These are phyloP conservation scores for Hydnomerulius pinastri DNA, from an alignment of 768 basidiomycete species.

Conservation along the genomic window DNA sequence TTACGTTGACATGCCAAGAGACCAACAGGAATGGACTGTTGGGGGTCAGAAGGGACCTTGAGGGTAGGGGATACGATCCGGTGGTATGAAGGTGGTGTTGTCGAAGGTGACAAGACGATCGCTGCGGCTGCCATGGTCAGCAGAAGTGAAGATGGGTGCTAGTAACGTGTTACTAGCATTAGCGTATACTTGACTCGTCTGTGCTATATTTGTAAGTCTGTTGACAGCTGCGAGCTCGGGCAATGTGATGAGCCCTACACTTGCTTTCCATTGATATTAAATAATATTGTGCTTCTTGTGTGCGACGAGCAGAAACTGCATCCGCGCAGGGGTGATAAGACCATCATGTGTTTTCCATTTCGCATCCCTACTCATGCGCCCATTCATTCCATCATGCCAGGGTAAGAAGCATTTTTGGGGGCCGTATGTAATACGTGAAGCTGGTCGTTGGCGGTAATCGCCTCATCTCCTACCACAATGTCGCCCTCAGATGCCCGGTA, in stretches of 20 bases:
- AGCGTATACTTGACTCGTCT: too few relatives aligned
- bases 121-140: slow-evolving; percentile 37
- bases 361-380: too few relatives aligned
- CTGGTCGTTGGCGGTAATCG: neutral
- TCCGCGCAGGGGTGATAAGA: too few relatives aligned
- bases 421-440: too few relatives aligned
- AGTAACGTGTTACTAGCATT: neutral
- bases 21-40: slow-evolving; percentile 65
- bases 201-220: neutral
- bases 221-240: too few relatives aligned
- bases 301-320: too few relatives aligned
- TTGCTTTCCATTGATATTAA: too few relatives aligned
- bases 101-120: slow-evolving; percentile 42
- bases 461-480: neutral
- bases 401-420: neutral
- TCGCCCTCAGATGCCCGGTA: neutral
- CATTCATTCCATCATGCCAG: neutral
- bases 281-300: too few relatives aligned
- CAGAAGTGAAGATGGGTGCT: neutral
- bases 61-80: slow-evolving; percentile 63
- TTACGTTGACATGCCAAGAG: slow-evolving; percentile 79
- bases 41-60: slow-evolving; percentile 50
- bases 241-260: too few relatives aligned
- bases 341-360: too few relatives aligned
- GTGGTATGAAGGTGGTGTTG: slow-evolving; percentile 62